Percentiles rank a stretch among this genome's conserved stretches.
Conservation (phyloP, 805 yeast species). For the Lipomyces chichibuensis region DNA sequence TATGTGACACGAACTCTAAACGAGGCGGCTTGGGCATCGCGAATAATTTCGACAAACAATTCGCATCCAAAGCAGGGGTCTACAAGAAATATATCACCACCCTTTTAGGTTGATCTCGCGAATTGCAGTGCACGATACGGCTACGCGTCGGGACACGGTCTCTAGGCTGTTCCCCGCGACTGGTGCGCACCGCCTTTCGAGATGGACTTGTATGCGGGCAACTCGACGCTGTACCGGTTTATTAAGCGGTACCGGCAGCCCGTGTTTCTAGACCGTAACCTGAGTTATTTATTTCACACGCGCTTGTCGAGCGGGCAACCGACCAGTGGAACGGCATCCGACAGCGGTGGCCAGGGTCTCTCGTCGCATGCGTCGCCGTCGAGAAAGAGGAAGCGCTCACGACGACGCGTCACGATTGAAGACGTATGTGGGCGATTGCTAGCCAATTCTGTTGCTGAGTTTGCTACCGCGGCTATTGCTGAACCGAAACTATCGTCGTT, state of each 20-base stretch:
- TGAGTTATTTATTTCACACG: constrained; percentile 24
- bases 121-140: not conserved
- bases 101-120: not conserved
- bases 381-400: not conserved
- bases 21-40: not conserved
- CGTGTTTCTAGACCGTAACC: constrained; percentile 31
- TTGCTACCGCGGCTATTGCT: constrained; percentile 6
- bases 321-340: not conserved
- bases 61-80: not conserved
- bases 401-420: constrained; percentile 17
- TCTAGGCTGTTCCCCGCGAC: not conserved
- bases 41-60: not conserved
- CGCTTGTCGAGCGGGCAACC: not conserved
- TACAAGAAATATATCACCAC: not conserved
- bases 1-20: not conserved
- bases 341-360: not conserved
- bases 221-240: constrained; percentile 27
- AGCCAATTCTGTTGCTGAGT: constrained; percentile 5
- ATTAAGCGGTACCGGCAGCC: constrained; percentile 29
- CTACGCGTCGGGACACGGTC: not conserved
- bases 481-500: constrained; percentile 10
- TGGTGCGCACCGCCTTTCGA: not conserved
- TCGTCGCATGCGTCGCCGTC: not conserved
- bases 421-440: constrained; percentile 23
- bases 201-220: constrained; percentile 32